A percentile compares a stretch with the other conserved stretches of the same genome.
Conservation (phyloP, 352 stramenopile genomes). For the Globisporangium camurandrum region DNA sequence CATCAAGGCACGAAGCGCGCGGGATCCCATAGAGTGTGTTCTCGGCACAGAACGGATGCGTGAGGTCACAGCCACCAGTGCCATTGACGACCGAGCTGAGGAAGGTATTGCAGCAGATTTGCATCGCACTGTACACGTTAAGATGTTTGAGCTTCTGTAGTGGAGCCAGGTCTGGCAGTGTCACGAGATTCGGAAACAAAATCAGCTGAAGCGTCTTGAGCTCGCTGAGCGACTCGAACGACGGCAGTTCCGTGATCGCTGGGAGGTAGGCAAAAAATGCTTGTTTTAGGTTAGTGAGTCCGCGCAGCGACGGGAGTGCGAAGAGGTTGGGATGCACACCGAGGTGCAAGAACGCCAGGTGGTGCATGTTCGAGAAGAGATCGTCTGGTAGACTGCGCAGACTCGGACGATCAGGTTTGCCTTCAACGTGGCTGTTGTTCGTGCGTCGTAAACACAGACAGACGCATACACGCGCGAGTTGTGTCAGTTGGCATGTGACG, state of each 20-base stretch:
- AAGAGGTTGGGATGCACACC: not conserved
- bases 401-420: not conserved
- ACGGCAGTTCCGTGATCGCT: conserved; percentile 18
- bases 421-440: not conserved
- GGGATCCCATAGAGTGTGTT: not conserved
- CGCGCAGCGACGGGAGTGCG: conserved; percentile 1
- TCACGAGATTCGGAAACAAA: conserved; percentile 10
- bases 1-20: conserved; percentile 9
- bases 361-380: conserved; percentile 3
- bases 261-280: conserved; percentile 4
- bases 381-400: not conserved
- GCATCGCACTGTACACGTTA: conserved; percentile 14
- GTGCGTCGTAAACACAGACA: too few relatives aligned
- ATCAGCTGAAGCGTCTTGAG: conserved; percentile 21
- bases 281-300: conserved; percentile 6
- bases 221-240: conserved; percentile 10
- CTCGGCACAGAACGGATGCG: conserved; percentile 16
- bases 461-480: not conserved
- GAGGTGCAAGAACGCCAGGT: conserved; percentile 13
- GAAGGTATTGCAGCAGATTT: conserved; percentile 29
- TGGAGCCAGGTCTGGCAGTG: conserved; percentile 15
- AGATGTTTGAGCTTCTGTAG: conserved; percentile 15
- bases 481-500: not conserved
- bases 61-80: conserved; percentile 16
- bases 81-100: too few relatives aligned